Percentiles rank a stretch among this genome's conserved stretches.
Conservation (phyloP, 2,329 filamentous ascomycete genomes). For the Fusarium transvaalense region DNA sequence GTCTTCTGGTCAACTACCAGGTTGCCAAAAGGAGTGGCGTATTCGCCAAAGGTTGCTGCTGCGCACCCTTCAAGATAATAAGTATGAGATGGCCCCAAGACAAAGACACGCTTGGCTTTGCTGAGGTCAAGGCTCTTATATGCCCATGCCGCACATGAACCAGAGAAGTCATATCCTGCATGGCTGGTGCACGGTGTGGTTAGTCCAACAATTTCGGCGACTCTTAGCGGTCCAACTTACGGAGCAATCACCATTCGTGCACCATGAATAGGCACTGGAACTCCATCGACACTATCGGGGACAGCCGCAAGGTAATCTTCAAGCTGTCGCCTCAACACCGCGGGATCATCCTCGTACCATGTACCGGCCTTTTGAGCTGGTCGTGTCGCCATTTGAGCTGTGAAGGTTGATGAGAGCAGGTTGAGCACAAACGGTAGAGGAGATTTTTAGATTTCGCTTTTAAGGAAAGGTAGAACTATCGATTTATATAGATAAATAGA, state of each 20-base stretch:
- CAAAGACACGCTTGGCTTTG: slow-evolving; percentile 86
- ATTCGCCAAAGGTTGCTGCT: slow-evolving; percentile 77
- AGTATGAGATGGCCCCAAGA: slow-evolving; percentile 93
- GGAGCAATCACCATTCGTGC: slow-evolving; percentile 92
- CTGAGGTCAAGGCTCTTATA: slow-evolving; percentile 90
- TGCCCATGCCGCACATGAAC: slow-evolving; percentile 91
- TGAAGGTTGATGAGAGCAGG: too few species aligned
- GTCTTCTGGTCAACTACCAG: slow-evolving; percentile 73
- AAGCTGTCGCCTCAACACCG: slow-evolving; percentile 75
- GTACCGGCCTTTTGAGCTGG: slow-evolving; percentile 82
- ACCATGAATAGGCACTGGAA: slow-evolving; percentile 73
- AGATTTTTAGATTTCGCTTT: too few species aligned
- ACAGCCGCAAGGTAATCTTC: slow-evolving; percentile 81
- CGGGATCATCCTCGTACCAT: slow-evolving; percentile 80
- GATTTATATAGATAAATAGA: too few species aligned
- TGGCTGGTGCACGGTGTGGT: slow-evolving; percentile 68
- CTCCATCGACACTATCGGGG: slow-evolving; percentile 71
- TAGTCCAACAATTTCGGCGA: too few species aligned
- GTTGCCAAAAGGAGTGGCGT: slow-evolving; percentile 80
- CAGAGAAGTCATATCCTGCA: slow-evolving; percentile 93
- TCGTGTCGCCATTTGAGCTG: too few species aligned
- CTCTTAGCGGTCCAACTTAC: too few species aligned
- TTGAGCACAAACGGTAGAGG: too few species aligned
- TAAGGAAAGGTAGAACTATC: too few species aligned
- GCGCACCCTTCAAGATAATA: slow-evolving; percentile 83